phyloP scores from a whole-genome alignment of 768 basidiomycete genomes.

The Baorangia bicolor region DNA sequence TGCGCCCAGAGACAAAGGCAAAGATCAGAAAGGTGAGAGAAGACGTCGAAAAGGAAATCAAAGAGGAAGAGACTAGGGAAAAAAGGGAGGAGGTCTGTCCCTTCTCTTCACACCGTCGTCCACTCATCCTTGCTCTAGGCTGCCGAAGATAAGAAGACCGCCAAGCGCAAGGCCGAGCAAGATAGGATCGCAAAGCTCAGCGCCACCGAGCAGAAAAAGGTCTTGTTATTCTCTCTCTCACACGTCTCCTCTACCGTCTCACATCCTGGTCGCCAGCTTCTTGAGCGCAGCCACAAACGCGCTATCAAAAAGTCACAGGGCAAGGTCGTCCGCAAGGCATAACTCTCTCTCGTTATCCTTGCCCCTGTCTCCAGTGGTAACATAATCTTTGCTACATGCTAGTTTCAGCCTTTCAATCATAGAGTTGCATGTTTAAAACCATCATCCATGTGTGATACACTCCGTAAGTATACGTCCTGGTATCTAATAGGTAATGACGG shows the following conservation, averaged over 20 bases:
- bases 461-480: background rate
- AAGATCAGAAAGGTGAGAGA: slow-evolving; percentile 78
- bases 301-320: slow-evolving; percentile 66
- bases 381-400: slow-evolving; percentile 1
- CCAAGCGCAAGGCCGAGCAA: slow-evolving; percentile 71
- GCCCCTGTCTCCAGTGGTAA: background rate
- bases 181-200: slow-evolving; percentile 72
- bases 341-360: background rate
- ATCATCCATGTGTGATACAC: slow-evolving; percentile 14
- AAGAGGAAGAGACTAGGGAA: slow-evolving; percentile 63
- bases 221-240: slow-evolving; percentile 20
- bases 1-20: slow-evolving; percentile 71
- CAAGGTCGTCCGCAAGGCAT: slow-evolving; percentile 44
- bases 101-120: background rate
- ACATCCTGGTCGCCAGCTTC: slow-evolving; percentile 37
- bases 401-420: slow-evolving; percentile 8
- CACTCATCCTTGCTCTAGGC: slow-evolving; percentile 33
- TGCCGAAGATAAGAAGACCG: slow-evolving; percentile 66
- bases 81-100: slow-evolving; percentile 64
- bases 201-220: slow-evolving; percentile 83
- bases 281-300: slow-evolving; percentile 80
- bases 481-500: slow-evolving; percentile 5
- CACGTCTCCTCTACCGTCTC: background rate
- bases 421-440: slow-evolving; percentile 6
- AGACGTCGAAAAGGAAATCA: slow-evolving; percentile 66